These are phyloP conservation scores for Lathyrus tuberosus DNA, from an alignment of 306 rosid species.

Conservation along the genomic window DNA sequence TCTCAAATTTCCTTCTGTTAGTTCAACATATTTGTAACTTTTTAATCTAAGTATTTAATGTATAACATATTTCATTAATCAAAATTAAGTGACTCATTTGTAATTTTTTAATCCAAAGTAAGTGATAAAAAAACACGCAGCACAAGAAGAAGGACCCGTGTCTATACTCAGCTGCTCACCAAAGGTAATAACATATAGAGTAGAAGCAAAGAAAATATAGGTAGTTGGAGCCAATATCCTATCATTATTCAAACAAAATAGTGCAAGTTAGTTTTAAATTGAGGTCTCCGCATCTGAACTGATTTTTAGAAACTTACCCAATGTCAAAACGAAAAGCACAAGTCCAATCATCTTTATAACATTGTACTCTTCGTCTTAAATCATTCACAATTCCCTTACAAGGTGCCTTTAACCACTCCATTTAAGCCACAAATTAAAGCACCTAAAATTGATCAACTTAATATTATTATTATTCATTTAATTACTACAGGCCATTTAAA, in stretches of 20 bases:
- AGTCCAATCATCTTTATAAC: slow-evolving; percentile 70
- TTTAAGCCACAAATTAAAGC: slow-evolving; percentile 28
- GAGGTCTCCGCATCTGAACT: neutral
- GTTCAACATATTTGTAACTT: no score
- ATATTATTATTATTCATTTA: no score
- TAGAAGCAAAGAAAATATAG: slow-evolving; percentile 67
- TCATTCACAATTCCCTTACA: slow-evolving; percentile 61
- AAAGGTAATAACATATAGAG: slow-evolving; percentile 68
- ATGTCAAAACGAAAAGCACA: slow-evolving; percentile 56
- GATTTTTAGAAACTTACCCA: slow-evolving; percentile 48
- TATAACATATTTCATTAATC: no score
- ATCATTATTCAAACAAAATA: neutral
- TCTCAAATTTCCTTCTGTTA: no score
- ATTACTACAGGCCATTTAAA: no score
- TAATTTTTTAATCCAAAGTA: no score
- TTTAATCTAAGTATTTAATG: no score
- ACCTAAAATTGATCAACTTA: no score
- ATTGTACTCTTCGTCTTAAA: slow-evolving; percentile 57
- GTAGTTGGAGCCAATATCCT: slow-evolving; percentile 70
- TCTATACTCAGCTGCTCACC: slow-evolving; percentile 63
- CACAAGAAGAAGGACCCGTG: slow-evolving; percentile 51
- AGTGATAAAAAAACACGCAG: no score
- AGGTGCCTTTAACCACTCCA: slow-evolving; percentile 57
- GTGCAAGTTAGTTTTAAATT: neutral
- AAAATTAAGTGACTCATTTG: no score